phyloP scores from a whole-genome alignment of 169 alveolate genomes.

The Eimeria necatrix region DNA sequence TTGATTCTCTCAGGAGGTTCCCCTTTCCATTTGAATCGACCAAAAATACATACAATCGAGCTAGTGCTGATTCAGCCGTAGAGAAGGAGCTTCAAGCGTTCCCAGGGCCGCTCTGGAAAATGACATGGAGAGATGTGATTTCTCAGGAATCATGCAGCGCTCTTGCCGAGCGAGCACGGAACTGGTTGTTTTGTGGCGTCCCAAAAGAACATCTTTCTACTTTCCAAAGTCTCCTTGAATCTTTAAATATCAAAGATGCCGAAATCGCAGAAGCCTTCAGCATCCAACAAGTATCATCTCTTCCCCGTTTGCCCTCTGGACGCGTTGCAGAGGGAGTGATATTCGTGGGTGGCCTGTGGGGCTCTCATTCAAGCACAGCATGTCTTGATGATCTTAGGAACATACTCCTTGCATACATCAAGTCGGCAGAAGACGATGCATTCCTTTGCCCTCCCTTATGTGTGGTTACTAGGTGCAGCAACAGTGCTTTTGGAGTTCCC shows the following conservation, averaged over 20 bases:
- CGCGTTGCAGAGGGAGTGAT: neutral
- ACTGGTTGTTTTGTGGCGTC: slow-evolving; percentile 69
- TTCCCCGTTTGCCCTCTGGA: slow-evolving; percentile 4
- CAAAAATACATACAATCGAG: neutral
- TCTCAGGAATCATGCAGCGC: neutral
- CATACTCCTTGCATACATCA: slow-evolving; percentile 17
- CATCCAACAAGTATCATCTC: neutral
- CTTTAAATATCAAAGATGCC: neutral
- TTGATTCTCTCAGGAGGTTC: slow-evolving; percentile 12
- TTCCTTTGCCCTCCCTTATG: slow-evolving; percentile 29
- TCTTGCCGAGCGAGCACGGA: neutral
- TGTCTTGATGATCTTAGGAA: slow-evolving; percentile 46
- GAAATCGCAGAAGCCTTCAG: neutral
- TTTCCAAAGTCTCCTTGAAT: slow-evolving; percentile 1
- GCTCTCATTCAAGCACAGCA: neutral
- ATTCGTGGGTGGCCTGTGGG: slow-evolving; percentile 66
- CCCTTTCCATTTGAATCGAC: slow-evolving; percentile 29
- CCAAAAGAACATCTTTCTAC: slow-evolving; percentile 23
- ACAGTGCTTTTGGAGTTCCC: slow-evolving; percentile 28
- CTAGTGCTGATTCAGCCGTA: neutral
- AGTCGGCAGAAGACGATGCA: slow-evolving; percentile 16
- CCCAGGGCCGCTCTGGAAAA: slow-evolving; percentile 37
- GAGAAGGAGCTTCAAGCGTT: neutral
- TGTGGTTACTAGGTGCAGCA: slow-evolving; percentile 16
- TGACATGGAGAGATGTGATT: neutral